phyloP scores from a whole-genome alignment of 495 filamentous ascomycete genomes.

The Neurospora sp. region DNA sequence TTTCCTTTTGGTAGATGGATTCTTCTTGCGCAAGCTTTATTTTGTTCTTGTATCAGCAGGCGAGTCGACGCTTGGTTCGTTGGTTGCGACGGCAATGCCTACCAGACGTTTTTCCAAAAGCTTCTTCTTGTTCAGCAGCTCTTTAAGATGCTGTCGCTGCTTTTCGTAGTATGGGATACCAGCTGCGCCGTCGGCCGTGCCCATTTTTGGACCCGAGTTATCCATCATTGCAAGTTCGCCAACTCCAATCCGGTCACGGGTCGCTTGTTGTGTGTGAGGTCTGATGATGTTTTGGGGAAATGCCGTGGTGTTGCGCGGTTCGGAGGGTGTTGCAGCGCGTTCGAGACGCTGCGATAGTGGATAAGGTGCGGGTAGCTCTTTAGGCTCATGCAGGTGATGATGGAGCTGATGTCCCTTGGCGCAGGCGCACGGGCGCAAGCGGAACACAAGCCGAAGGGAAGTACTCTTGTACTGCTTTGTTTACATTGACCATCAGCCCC shows the following conservation, averaged over 20 bases:
- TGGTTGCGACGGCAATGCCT: constrained; percentile 5
- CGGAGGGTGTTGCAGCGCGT: not conserved
- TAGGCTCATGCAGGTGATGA: not conserved
- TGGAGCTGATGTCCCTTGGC: not conserved
- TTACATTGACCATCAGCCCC: not conserved
- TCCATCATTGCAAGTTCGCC: constrained; percentile 39
- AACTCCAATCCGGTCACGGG: not conserved
- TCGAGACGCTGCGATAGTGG: not conserved
- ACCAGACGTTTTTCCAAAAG: constrained; percentile 37
- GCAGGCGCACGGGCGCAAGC: not conserved
- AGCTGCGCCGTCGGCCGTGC: constrained; percentile 27
- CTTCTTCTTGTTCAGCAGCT: constrained; percentile 34
- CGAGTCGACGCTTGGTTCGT: not conserved
- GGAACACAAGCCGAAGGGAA: not conserved
- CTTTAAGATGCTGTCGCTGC: constrained; percentile 37
- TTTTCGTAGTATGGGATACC: constrained; percentile 42
- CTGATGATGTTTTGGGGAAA: not conserved
- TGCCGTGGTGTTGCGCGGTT: not conserved
- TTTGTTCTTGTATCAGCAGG: not conserved
- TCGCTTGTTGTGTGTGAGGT: not conserved
- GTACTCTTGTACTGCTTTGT: not conserved
- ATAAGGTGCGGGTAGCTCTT: not conserved
- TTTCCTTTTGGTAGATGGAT: constrained; percentile 72
- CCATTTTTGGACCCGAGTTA: constrained; percentile 30
- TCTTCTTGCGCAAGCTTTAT: constrained; percentile 51